phyloP scores from a whole-genome alignment of 2,329 filamentous ascomycete genomes.

The Fusarium algeriense region DNA sequence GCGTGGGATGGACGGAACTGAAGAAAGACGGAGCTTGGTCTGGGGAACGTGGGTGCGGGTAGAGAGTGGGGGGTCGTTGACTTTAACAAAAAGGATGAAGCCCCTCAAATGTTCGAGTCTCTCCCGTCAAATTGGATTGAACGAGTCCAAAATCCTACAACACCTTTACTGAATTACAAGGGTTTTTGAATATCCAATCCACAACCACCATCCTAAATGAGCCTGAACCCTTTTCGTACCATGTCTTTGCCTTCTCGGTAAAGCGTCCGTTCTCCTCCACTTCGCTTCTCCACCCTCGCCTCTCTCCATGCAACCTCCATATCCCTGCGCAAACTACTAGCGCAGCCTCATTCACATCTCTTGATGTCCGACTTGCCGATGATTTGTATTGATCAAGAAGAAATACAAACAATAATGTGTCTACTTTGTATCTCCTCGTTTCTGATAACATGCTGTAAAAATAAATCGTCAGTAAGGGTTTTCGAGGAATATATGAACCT shows the following conservation, averaged over 20 bases:
- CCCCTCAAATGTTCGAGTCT: conserved; percentile 7
- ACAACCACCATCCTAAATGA: conserved; percentile 20
- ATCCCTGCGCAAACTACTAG: conserved; percentile 41
- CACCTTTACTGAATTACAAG: conserved; percentile 4
- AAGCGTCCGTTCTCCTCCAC: conserved; percentile 41
- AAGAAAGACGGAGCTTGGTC: conserved; percentile 21
- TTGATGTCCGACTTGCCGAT: conserved; percentile 8
- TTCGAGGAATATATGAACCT: background rate
- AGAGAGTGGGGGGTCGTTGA: conserved; percentile 39
- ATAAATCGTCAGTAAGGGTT: background rate
- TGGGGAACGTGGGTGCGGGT: conserved; percentile 40
- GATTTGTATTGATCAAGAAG: background rate
- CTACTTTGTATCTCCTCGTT: background rate
- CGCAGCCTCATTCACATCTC: conserved; percentile 40
- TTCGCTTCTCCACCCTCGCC: conserved; percentile 34
- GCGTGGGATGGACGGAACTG: conserved; percentile 36
- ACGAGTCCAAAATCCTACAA: background rate
- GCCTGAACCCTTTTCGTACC: conserved; percentile 39
- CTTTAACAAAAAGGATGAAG: conserved; percentile 33
- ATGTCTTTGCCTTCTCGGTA: conserved; percentile 34
- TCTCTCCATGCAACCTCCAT: conserved; percentile 32
- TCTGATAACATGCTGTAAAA: background rate
- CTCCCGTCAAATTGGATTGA: conserved; percentile 9
- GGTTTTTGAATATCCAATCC: conserved; percentile 17
- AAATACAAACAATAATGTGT: background rate